Base-by-base conservation (phyloP, 2,329 filamentous ascomycete genomes). In the Hymenoscyphus repandus region DNA sequence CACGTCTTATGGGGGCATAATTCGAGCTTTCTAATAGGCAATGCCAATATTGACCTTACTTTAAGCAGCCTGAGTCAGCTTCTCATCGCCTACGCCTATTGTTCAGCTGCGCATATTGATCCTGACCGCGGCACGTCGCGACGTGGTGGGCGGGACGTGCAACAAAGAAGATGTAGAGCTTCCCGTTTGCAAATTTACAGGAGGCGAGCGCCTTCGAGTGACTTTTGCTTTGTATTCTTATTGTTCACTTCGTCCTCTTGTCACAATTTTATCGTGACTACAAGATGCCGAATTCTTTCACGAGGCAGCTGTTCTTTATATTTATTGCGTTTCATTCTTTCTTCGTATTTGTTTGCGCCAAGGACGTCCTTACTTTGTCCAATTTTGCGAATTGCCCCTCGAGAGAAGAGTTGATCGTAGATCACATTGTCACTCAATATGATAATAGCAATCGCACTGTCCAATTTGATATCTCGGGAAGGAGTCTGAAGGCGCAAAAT, bases 401-500 rank as follows among this genome's bases (percentile, higher is more conserved):
- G 62, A 70, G 78, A 60, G 64, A 73, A 52, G 70, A 74, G 32
- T 83, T 97, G 62, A 77, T 77, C 56, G 85, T 96, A 47, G 75
- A 90, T 58, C 83, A 79, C 60, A 74, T 95, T 56, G 74, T 92
- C 61, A 85, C 96, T 53, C 74, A 79, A 59, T 97, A 95, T 72
- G 80, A 95, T 73, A 83, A 84, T 58, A 75, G 78, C 51, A 83
- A 84, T 53, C 83, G 87, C 66, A 79, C 78, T 43, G 78, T 97
- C 54, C 79, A 72, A 3, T 97, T 96, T 69, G 83, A 96, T 66
- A 79, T 96, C 20, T 80, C 83, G 32, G 93, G 92, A 55, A 83
- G 78, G 53, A 96, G 88, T 66, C 70, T 70, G 48, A 79, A 79
- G 66, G 69, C 78, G 59, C 89, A 93, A 67, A 91, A 96, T 39